Conservation (phyloP, 257 asterid genomes). For the Lantana camara region DNA sequence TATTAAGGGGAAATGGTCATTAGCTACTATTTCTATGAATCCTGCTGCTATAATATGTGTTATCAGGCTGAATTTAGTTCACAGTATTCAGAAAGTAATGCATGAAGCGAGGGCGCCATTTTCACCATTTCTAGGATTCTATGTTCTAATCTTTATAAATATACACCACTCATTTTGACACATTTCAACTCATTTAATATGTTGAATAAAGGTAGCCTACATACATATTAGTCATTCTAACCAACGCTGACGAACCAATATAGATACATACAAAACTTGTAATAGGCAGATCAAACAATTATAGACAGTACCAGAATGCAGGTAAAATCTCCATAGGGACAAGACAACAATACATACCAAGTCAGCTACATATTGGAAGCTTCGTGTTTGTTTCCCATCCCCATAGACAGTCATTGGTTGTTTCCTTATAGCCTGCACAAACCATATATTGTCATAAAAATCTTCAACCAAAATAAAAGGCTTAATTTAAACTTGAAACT, state of each 20-base stretch:
- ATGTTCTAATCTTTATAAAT: too few relatives aligned
- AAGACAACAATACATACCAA: conserved; percentile 59
- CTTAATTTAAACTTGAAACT: neutral
- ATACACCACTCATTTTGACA: too few relatives aligned
- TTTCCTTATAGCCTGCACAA: conserved; percentile 76
- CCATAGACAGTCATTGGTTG: conserved; percentile 94
- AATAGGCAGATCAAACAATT: neutral
- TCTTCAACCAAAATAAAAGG: conserved; percentile 7
- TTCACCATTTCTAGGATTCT: too few relatives aligned
- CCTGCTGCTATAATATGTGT: neutral
- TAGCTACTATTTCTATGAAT: neutral
- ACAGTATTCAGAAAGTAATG: neutral
- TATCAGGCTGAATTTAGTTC: neutral
- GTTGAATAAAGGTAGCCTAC: too few relatives aligned
- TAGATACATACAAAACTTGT: neutral
- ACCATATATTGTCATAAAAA: conserved; percentile 22
- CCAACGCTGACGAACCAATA: neutral
- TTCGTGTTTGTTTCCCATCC: conserved; percentile 93
- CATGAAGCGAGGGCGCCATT: neutral
- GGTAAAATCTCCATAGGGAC: neutral
- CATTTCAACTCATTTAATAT: too few relatives aligned
- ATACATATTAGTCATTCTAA: neutral
- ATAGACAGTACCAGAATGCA: neutral
- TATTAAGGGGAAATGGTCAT: neutral
- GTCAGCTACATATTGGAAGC: conserved; percentile 93